These are phyloP conservation scores for Waitea zeae DNA, from an alignment of 1,284 basidiomycete species.

Conservation along the genomic window DNA sequence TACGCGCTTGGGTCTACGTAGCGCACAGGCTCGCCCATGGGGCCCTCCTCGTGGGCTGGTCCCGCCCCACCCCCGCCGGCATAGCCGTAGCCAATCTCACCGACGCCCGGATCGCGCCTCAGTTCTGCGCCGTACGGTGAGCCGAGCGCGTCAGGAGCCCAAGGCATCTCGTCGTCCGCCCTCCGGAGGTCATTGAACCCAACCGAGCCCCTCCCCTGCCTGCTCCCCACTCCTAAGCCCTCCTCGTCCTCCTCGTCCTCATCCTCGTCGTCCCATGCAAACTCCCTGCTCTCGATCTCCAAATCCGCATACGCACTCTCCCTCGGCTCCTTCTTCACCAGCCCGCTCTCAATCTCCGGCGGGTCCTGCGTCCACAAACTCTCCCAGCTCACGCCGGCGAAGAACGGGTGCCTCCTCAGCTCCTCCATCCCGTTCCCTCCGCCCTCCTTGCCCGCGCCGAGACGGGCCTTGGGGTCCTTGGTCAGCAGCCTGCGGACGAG, in stretches of 20 bases:
- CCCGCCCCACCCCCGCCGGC: conserved; percentile 4
- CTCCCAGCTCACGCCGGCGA: conserved; percentile 49
- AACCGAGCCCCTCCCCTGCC: conserved; percentile 1
- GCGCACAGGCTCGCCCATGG: conserved; percentile 9
- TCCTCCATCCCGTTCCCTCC: conserved; percentile 31
- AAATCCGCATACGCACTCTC: conserved; percentile 9
- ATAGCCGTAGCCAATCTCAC: conserved; percentile 11
- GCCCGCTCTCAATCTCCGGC: conserved; percentile 37
- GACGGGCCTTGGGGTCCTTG: conserved; percentile 47
- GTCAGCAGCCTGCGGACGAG: conserved; percentile 51
- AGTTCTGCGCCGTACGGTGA: conserved; percentile 12
- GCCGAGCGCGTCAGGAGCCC: conserved; percentile 30
- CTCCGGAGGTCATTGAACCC: background rate
- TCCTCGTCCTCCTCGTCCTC: conserved; percentile 17
- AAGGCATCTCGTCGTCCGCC: conserved; percentile 14
- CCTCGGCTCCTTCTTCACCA: conserved; percentile 28
- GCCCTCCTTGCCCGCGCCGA: conserved; percentile 42
- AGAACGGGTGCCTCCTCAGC: conserved; percentile 67
- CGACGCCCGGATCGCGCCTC: conserved; percentile 8
- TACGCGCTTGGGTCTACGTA: background rate
- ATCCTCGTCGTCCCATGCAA: conserved; percentile 34
- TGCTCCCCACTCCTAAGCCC: conserved; percentile 1
- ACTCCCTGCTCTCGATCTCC: conserved; percentile 25
- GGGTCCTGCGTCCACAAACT: conserved; percentile 56
- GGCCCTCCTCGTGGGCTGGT: conserved; percentile 14